Conservation (phyloP, 441 rosid species). For the Eruca vesicaria region DNA sequence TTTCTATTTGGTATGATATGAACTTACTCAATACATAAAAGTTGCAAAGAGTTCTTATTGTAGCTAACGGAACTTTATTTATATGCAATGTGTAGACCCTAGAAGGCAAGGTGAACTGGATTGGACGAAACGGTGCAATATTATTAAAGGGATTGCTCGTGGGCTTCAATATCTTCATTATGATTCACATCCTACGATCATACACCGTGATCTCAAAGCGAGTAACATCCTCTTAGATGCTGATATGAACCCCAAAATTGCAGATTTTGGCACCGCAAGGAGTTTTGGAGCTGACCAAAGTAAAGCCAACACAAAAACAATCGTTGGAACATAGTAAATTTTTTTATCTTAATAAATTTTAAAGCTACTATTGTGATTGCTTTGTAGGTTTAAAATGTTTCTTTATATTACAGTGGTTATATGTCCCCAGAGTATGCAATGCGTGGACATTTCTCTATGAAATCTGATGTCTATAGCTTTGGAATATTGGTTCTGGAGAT, state of each 20-base stretch:
- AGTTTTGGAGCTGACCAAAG: slow-evolving; percentile 37
- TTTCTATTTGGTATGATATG: slow-evolving; percentile 36
- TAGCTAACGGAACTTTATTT: background rate
- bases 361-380: background rate
- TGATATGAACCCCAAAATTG: slow-evolving; percentile 42
- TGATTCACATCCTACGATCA: slow-evolving; percentile 43
- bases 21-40: background rate
- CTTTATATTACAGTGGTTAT: background rate
- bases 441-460: slow-evolving; percentile 1
- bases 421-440: slow-evolving; percentile 4
- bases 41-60: background rate
- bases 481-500: slow-evolving; percentile 11
- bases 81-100: slow-evolving; percentile 29
- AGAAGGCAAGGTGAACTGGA: slow-evolving; percentile 17
- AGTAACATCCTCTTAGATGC: slow-evolving; percentile 25
- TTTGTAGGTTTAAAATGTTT: background rate
- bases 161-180: slow-evolving; percentile 58
- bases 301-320: slow-evolving; percentile 23
- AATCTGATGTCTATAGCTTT: background rate
- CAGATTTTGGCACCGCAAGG: slow-evolving; percentile 49
- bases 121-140: slow-evolving; percentile 32
- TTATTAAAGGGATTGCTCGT: slow-evolving; percentile 47
- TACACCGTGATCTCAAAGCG: slow-evolving; percentile 27
- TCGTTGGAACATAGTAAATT: slow-evolving; percentile 31
- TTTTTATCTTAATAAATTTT: background rate